phyloP scores from a whole-genome alignment of 1,284 basidiomycete species.

The Wallemia mellicola region DNA sequence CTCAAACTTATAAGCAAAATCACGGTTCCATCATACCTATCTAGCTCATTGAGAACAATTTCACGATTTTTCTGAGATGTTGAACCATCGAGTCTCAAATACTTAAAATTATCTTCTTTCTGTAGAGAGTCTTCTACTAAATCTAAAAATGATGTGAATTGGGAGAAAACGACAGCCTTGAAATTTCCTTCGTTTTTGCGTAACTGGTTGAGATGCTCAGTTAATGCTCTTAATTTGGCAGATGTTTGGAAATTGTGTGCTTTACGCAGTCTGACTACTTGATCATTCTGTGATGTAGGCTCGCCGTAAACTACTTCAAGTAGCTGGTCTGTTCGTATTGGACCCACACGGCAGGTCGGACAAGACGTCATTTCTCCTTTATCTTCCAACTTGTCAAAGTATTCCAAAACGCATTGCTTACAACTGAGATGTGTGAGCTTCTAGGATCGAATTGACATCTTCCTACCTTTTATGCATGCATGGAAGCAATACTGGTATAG shows the following conservation, averaged over 20 bases:
- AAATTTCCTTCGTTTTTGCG: constrained; percentile 9
- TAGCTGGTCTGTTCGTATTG: constrained; percentile 29
- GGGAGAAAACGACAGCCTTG: constrained; percentile 15
- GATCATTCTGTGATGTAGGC: constrained; percentile 13
- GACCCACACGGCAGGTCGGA: constrained; percentile 34
- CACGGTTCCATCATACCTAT: constrained; percentile 29
- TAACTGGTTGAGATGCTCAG: constrained; percentile 30
- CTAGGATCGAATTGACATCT: neutral
- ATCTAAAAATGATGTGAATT: constrained; percentile 17
- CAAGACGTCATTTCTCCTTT: constrained; percentile 35
- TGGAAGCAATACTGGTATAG: constrained; percentile 3
- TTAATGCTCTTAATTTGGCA: constrained; percentile 51
- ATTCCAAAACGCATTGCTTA: constrained; percentile 47
- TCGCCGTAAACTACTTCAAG: constrained; percentile 23
- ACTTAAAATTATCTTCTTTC: constrained; percentile 39
- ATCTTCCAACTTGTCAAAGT: constrained; percentile 31
- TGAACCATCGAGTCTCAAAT: constrained; percentile 68
- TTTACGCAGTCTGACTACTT: constrained; percentile 29
- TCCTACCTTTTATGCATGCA: constrained; percentile 10
- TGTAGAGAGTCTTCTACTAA: constrained; percentile 48
- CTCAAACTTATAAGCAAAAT: constrained; percentile 68
- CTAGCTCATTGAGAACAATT: constrained; percentile 28
- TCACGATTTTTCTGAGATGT: constrained; percentile 66
- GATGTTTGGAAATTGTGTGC: constrained; percentile 53
- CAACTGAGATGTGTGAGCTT: constrained; percentile 17